A percentile compares a stretch with the other conserved stretches of the same genome.
phyloP scores from a whole-genome alignment of 2,329 filamentous ascomycete species.

The Aspergillus hortae region DNA sequence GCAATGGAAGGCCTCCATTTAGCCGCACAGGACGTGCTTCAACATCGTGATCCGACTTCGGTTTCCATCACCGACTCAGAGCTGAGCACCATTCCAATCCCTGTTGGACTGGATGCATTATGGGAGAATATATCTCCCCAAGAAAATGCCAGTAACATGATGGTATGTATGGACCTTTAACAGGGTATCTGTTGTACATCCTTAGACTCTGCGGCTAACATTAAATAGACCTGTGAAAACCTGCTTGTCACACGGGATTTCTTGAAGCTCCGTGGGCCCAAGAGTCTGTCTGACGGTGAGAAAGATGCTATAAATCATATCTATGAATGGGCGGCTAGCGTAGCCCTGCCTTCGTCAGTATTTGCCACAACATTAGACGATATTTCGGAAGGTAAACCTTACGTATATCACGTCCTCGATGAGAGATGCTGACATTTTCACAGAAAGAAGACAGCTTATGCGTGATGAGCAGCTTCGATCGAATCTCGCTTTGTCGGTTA shows the following conservation, averaged over 20 bases:
- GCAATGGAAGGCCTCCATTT: conserved; percentile 26
- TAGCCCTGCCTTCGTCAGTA: conserved; percentile 30
- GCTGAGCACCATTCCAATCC: conserved; percentile 6
- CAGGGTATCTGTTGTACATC: not conserved
- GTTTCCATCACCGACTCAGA: conserved; percentile 6
- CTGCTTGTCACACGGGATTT: conserved; percentile 26
- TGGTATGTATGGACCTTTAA: conserved; percentile 19
- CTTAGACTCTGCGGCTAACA: not conserved
- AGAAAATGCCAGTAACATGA: conserved; percentile 13
- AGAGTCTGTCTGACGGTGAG: conserved; percentile 19
- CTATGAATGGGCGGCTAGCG: conserved; percentile 29
- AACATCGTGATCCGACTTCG: conserved; percentile 7
- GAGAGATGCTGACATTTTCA: not conserved
- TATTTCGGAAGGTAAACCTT: conserved; percentile 12
- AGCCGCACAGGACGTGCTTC: conserved; percentile 23
- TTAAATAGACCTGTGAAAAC: conserved; percentile 28
- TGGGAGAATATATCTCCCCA: conserved; percentile 29
- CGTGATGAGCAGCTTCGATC: conserved; percentile 23
- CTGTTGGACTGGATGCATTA: conserved; percentile 20
- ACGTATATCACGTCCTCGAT: too few species aligned
- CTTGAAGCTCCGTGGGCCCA: conserved; percentile 16
- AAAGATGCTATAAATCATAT: conserved; percentile 22
- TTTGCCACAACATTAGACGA: conserved; percentile 30
- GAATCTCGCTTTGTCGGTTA: conserved; percentile 27
- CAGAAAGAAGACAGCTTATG: conserved; percentile 20